Percentiles rank a stretch among this genome's conserved stretches.
Evolutionary conservation across 352 stramenopile genomes (phyloP).

Genomic region (Aphanomyces euteiches): DNA sequence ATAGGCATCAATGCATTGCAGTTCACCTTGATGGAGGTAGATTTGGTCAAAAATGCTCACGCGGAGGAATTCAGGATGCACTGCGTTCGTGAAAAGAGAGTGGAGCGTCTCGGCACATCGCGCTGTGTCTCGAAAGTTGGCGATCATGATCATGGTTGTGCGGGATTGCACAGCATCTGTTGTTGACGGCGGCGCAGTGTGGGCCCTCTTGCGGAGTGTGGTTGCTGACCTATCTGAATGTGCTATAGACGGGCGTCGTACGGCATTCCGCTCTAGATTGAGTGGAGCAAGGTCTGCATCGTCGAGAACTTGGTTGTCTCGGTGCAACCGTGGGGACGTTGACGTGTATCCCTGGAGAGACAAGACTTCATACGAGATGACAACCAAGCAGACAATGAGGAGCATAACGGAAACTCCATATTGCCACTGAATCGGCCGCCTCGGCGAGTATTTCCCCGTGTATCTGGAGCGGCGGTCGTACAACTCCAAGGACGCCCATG

Average conservation of each 20-base stretch:
- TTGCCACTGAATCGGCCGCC: background rate
- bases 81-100: constrained; percentile 74
- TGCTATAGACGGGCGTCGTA: background rate
- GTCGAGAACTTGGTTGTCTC: background rate
- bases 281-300: background rate
- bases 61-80: constrained; percentile 48
- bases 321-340: constrained; percentile 30
- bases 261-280: background rate
- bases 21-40: constrained; percentile 62
- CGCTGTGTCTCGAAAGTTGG: constrained; percentile 78
- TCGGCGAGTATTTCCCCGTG: too few species aligned
- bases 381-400: constrained; percentile 58
- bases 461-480: too few species aligned
- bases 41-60: constrained; percentile 74
- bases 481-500: too few species aligned
- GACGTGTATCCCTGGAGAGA: constrained; percentile 68
- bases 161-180: constrained; percentile 50
- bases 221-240: too few species aligned
- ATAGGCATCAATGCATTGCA: constrained; percentile 57
- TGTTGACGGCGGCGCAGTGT: constrained; percentile 31
- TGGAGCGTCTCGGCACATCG: constrained; percentile 72
- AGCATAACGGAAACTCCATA: constrained; percentile 44
- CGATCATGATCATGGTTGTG: constrained; percentile 70
- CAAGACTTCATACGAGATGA: constrained; percentile 77
- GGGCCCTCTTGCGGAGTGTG: constrained; percentile 27